phyloP scores from a whole-genome alignment of 371 early-diverging fungal species.

The Apophysomyces trapeziformis region DNA sequence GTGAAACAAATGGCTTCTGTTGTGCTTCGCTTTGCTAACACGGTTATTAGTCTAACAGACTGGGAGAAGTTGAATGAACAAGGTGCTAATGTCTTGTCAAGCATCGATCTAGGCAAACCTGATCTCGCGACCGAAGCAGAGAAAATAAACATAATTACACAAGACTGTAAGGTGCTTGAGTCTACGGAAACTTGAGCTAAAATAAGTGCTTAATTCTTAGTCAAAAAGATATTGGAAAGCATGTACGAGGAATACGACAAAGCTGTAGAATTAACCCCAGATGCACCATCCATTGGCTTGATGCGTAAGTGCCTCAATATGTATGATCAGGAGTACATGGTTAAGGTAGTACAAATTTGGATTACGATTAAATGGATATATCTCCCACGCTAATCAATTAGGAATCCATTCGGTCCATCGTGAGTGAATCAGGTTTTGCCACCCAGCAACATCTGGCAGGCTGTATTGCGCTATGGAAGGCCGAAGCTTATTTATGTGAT shows the following conservation, averaged over 20 bases:
- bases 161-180: neutral
- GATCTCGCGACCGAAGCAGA: neutral
- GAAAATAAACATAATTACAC: neutral
- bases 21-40: neutral
- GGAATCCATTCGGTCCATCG: conserved; percentile 23
- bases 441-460: conserved; percentile 13
- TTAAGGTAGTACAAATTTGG: conserved; percentile 19
- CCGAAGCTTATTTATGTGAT: conserved; percentile 10
- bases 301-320: conserved; percentile 16
- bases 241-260: conserved; percentile 24
- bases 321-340: conserved; percentile 24
- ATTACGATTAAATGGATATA: neutral
- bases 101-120: neutral
- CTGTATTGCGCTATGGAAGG: conserved; percentile 13
- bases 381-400: conserved; percentile 13
- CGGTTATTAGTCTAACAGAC: neutral
- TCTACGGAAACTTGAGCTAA: too few species aligned
- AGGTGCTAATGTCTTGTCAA: neutral
- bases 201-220: neutral
- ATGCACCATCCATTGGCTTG: neutral
- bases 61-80: conserved; percentile 6
- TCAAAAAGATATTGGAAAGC: conserved; percentile 16
- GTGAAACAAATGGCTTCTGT: neutral
- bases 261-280: conserved; percentile 9
- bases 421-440: conserved; percentile 16